Base-by-base conservation (phyloP, 768 basidiomycete genomes). In the Agrocybe pediades region DNA sequence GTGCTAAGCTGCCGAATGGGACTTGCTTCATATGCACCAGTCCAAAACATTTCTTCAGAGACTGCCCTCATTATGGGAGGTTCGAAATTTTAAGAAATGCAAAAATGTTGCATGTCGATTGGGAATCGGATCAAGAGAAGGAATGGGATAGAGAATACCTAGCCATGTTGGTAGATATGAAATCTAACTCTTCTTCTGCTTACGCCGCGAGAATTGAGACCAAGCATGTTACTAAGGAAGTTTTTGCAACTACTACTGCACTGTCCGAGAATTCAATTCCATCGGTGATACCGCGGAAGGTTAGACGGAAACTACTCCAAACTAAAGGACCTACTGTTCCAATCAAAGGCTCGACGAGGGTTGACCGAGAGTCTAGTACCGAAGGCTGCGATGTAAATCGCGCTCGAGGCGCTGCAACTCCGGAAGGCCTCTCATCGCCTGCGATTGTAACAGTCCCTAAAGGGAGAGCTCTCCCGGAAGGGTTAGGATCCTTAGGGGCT, bases 1-100 rank as follows among this genome's bases (percentile, higher is more conserved):
- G 54, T 23, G 29, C 33, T 2, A 40, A 44, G 13, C 17, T 27
- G 0, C 57, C 60, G 9, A 56, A 57, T 9, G 58, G 56, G 0
- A 27, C 7, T n/a, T 64, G 63, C 44, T 60, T 51, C 45, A 58
- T 64, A 1, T 62, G 63, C 41, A 58, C 58, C 2, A 62, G 61
- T 27, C 60, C 62, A n/a, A n/a, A n/a, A n/a, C n/a, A 62, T 24
- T 41, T 59, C 30, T 42, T 41, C 3, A 1, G 53, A 2, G 61
- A 62, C 29, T 62, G 61, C 30, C 44, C 58, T 0, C 61, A 62
- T 29, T 53, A 27, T 29, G 61, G 61, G 0, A 19, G 42, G 11
- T 62, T 54, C 49, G 19, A 44, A 6, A 21, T 36, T 3, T 9
- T 62, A 4, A 6, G 52, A 2, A 24, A 15, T 3, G 58, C 54